These are phyloP conservation scores for Lotus japonicus DNA, from an alignment of 306 rosid species.

Conservation along the genomic window DNA sequence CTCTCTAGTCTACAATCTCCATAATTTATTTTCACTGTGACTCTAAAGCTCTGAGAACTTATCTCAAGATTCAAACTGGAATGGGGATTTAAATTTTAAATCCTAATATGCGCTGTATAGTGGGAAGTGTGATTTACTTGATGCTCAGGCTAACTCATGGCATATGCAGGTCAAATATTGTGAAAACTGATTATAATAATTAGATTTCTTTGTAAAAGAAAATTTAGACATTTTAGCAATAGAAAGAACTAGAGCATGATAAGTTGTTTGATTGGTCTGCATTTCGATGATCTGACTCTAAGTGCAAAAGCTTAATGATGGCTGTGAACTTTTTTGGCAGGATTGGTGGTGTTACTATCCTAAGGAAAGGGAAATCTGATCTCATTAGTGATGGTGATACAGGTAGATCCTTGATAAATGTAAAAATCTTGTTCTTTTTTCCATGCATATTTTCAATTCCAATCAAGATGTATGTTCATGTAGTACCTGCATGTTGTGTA, in stretches of 20 bases:
- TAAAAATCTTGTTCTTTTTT: too few species aligned
- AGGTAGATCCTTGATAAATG: slow-evolving; percentile 42
- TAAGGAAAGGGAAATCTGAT: slow-evolving; percentile 75
- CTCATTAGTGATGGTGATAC: slow-evolving; percentile 75
- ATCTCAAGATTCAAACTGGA: too few species aligned
- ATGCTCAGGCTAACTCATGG: too few species aligned
- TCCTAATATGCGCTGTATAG: neutral
- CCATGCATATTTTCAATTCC: too few species aligned
- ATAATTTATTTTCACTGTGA: neutral
- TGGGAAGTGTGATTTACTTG: neutral
- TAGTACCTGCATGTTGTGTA: too few species aligned
- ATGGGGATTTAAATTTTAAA: too few species aligned
- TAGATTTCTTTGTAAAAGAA: neutral
- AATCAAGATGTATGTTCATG: too few species aligned
- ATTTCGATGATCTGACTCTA: neutral
- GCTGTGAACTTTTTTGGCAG: slow-evolving; percentile 41
- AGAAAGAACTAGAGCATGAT: slow-evolving; percentile 5
- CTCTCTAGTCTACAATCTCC: neutral
- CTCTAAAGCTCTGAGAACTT: too few species aligned
- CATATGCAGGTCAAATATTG: neutral
- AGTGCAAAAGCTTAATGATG: neutral
- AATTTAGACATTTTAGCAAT: neutral
- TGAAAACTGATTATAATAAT: slow-evolving; percentile 4
- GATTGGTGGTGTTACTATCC: slow-evolving; percentile 79
- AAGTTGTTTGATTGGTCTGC: neutral